Conservation (phyloP, 805 yeast species). For the Debaryomyces castellii region DNA sequence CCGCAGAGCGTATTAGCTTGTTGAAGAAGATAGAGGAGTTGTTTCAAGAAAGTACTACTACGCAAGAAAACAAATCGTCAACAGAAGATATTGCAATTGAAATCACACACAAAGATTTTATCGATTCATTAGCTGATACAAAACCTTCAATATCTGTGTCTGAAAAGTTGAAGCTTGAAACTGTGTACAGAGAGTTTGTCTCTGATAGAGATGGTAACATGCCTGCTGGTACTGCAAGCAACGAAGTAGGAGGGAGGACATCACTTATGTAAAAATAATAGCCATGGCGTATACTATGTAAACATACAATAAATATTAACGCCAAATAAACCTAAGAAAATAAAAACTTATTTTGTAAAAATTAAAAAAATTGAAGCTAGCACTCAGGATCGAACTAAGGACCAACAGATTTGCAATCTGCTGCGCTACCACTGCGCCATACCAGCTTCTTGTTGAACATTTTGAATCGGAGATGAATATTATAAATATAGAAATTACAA, state of each 20-base stretch:
- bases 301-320: too few relatives aligned
- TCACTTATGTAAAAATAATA: slow-evolving; percentile 59
- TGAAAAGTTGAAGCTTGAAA: slow-evolving; percentile 61
- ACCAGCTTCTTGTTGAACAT: slow-evolving; percentile 32
- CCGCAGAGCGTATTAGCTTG: slow-evolving; percentile 41
- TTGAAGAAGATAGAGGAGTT: slow-evolving; percentile 44
- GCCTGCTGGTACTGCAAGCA: slow-evolving; percentile 82
- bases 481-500: too few relatives aligned
- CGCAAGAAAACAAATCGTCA: not conserved
- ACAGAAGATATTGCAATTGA: slow-evolving; percentile 18
- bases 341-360: not conserved
- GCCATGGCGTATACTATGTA: not conserved
- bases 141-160: slow-evolving; percentile 83
- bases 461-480: too few relatives aligned
- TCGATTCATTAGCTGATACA: slow-evolving; percentile 67
- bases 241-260: slow-evolving; percentile 80
- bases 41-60: slow-evolving; percentile 13
- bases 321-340: too few relatives aligned
- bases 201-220: slow-evolving; percentile 80
- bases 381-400: slow-evolving; percentile 96
- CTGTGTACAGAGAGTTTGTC: slow-evolving; percentile 70
- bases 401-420: slow-evolving; percentile 99
- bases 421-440: slow-evolving; percentile 99
- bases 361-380: slow-evolving; percentile 57
- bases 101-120: slow-evolving; percentile 55